A percentile compares a stretch with the other conserved stretches of the same genome.
Evolutionary conservation across 768 basidiomycete species (phyloP).

Genomic region (Calvatia gigantea): DNA sequence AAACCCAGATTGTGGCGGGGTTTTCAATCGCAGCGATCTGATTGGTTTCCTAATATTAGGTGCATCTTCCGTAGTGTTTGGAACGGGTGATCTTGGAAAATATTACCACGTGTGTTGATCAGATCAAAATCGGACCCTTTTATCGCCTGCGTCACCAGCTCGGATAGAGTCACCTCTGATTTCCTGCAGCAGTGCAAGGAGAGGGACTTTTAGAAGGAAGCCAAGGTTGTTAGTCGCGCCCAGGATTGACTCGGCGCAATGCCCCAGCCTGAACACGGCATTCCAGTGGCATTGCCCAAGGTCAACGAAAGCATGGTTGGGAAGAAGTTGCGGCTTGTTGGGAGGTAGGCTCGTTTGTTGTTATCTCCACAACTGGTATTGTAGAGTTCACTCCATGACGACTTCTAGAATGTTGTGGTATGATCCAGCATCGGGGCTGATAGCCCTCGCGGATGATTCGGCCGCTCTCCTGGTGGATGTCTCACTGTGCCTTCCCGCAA

Average conservation of each 20-base stretch:
- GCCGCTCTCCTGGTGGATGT: conserved; percentile 59
- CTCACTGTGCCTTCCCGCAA: conserved; percentile 43
- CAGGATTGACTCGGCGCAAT: conserved; percentile 24
- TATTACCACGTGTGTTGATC: conserved; percentile 9
- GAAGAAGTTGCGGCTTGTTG: conserved; percentile 56
- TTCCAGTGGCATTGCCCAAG: conserved; percentile 37
- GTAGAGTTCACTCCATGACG: conserved; percentile 1
- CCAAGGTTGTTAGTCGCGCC: conserved; percentile 1
- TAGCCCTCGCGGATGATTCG: conserved; percentile 47
- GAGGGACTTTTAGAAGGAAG: neutral
- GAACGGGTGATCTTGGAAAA: neutral
- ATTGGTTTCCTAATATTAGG: conserved; percentile 9
- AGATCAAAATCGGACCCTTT: conserved; percentile 1
- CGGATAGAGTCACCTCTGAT: neutral
- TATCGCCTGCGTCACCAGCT: neutral
- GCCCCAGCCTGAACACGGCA: conserved; percentile 49
- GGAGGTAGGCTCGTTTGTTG: conserved; percentile 58
- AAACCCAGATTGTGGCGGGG: neutral
- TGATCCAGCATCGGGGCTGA: conserved; percentile 42
- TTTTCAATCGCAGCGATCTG: conserved; percentile 3
- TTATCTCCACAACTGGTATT: neutral
- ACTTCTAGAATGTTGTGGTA: conserved; percentile 51
- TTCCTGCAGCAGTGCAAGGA: neutral
- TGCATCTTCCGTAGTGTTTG: conserved; percentile 9
- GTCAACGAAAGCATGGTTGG: conserved; percentile 38